These are phyloP conservation scores for Puccinia coronata DNA, from an alignment of 1,284 basidiomycete genomes.

Conservation along the genomic window DNA sequence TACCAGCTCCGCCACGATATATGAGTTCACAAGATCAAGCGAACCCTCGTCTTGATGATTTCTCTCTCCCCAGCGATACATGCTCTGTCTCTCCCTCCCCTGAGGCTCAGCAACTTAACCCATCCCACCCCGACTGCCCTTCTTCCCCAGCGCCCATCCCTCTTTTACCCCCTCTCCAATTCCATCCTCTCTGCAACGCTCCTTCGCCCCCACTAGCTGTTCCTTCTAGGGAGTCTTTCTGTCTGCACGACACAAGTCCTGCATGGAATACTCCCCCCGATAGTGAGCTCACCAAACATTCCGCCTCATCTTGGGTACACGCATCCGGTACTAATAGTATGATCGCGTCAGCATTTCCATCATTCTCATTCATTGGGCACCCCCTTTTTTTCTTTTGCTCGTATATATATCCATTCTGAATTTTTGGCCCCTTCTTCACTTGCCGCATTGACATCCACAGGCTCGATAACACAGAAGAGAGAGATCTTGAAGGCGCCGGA, in stretches of 20 bases:
- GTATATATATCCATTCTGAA: too few relatives aligned
- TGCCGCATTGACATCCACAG: background rate
- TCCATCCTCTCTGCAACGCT: background rate
- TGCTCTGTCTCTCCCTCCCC: constrained; percentile 9
- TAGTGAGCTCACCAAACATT: constrained; percentile 23
- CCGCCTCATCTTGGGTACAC: background rate
- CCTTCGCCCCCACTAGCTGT: background rate
- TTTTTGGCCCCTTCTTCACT: too few relatives aligned
- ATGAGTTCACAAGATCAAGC: background rate
- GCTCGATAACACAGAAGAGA: constrained; percentile 20
- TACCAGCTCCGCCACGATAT: constrained; percentile 7
- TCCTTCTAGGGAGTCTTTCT: background rate
- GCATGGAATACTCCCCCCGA: constrained; percentile 22
- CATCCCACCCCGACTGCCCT: background rate
- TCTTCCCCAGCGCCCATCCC: too few relatives aligned
- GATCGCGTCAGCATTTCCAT: constrained; percentile 13
- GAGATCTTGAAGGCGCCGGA: constrained; percentile 20
- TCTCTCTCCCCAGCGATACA: background rate
- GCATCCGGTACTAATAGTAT: constrained; percentile 24
- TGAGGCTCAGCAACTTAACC: background rate
- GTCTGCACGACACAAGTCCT: background rate
- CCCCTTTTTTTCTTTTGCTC: background rate
- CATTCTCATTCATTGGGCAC: background rate
- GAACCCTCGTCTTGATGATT: constrained; percentile 5
- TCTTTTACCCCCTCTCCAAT: background rate